Conservation (phyloP, 2,329 filamentous ascomycete genomes). For the Geoglossum cookeanum region DNA sequence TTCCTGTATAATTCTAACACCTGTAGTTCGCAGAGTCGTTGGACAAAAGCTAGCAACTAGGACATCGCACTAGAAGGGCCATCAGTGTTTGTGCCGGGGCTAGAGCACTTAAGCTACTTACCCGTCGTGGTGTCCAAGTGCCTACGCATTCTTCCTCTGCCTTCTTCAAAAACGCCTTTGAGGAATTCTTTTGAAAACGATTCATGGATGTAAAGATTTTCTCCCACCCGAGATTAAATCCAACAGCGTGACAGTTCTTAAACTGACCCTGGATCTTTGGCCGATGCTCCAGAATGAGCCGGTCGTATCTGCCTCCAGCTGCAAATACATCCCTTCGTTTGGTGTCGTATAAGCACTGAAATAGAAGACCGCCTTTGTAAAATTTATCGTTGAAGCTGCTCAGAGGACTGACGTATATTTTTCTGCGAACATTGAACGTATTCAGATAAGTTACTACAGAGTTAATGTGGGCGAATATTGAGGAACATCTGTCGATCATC, state of each 20-base stretch:
- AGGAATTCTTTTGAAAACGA: constrained; percentile 28
- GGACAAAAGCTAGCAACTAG: constrained; percentile 77
- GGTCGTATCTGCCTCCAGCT: constrained; percentile 84
- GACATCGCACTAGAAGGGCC: constrained; percentile 50
- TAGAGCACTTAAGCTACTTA: constrained; percentile 22
- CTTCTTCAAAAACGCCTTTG: constrained; percentile 46
- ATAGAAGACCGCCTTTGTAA: constrained; percentile 68
- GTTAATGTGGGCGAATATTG: constrained; percentile 56
- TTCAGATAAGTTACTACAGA: constrained; percentile 61
- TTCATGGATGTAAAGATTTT: constrained; percentile 46
- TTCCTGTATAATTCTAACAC: constrained; percentile 56
- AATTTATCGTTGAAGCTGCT: constrained; percentile 84
- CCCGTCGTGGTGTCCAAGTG: constrained; percentile 42
- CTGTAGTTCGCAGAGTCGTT: constrained; percentile 52
- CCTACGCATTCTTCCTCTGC: constrained; percentile 40
- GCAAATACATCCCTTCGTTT: constrained; percentile 76
- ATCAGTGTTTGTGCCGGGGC: not conserved
- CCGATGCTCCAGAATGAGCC: constrained; percentile 65
- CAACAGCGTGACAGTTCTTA: constrained; percentile 63
- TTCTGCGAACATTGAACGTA: constrained; percentile 53
- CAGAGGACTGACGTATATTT: constrained; percentile 69
- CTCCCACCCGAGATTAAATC: constrained; percentile 83
- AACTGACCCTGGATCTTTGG: constrained; percentile 45
- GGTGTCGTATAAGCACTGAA: constrained; percentile 76
- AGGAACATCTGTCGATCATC: constrained; percentile 30